Evolutionary conservation across 2,329 filamentous ascomycete genomes (phyloP).

Genomic region (Parastagonospora avenae): DNA sequence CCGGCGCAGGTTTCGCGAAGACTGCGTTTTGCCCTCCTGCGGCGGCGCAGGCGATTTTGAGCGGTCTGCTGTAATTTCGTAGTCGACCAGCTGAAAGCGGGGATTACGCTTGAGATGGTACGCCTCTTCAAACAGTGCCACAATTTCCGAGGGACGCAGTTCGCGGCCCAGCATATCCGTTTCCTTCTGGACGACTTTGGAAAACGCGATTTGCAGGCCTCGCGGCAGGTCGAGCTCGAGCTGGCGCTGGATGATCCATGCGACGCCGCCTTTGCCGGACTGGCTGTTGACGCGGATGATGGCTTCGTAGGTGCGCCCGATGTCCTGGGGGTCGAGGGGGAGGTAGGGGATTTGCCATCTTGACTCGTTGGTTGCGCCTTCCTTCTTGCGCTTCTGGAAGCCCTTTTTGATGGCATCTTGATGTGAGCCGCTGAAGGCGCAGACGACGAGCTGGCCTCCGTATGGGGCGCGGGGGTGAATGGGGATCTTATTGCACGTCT

Average conservation of each 20-base stretch:
- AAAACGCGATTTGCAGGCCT: conserved; percentile 89
- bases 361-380: conserved; percentile 65
- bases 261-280: conserved; percentile 90
- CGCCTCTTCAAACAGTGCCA: conserved; percentile 81
- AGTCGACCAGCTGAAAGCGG: conserved; percentile 86
- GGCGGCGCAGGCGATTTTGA: conserved; percentile 74
- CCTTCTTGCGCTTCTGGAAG: conserved; percentile 71
- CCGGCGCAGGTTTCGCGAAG: conserved; percentile 78
- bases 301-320: conserved; percentile 95
- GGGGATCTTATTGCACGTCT: conserved; percentile 93
- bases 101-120: conserved; percentile 86
- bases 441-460: conserved; percentile 87
- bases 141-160: conserved; percentile 82
- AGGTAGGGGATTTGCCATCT: conserved; percentile 89
- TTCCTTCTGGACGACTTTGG: conserved; percentile 79
- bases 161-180: conserved; percentile 84
- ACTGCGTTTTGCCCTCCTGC: conserved; percentile 71
- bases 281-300: conserved; percentile 98
- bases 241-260: conserved; percentile 90
- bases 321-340: conserved; percentile 89
- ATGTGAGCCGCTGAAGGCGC: conserved; percentile 88
- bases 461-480: conserved; percentile 90
- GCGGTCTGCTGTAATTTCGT: conserved; percentile 85
- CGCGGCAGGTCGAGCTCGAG: conserved; percentile 91
- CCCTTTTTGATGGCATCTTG: conserved; percentile 96